Conservation (phyloP, 2,329 filamentous ascomycete species). For the Alternaria hordeiaustralica region DNA sequence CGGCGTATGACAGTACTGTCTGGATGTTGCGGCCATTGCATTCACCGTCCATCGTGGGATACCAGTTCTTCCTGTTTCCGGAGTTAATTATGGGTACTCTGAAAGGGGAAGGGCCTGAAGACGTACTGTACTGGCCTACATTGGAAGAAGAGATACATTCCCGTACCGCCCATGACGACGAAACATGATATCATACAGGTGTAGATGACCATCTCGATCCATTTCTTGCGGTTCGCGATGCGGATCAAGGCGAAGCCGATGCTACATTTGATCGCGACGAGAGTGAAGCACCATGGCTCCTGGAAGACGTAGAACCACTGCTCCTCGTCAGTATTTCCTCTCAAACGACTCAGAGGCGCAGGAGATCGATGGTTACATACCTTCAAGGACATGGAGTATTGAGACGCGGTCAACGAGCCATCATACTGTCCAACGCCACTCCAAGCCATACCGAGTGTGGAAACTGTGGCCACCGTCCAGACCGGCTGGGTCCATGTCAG, state of each 20-base stretch:
- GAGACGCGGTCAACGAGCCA: neutral
- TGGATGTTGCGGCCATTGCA: conserved; percentile 6
- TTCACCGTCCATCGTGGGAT: neutral
- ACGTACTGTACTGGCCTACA: conserved; percentile 7
- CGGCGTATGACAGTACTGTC: conserved; percentile 8
- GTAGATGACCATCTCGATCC: conserved; percentile 12
- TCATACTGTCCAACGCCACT: conserved; percentile 8
- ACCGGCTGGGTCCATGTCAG: conserved; percentile 2
- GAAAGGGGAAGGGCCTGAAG: no score
- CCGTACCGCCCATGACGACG: conserved; percentile 9
- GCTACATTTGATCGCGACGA: conserved; percentile 10
- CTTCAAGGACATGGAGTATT: conserved; percentile 5
- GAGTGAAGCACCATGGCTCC: conserved; percentile 13
- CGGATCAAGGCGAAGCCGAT: conserved; percentile 11
- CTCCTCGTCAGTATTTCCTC: neutral
- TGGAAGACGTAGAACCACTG: conserved; percentile 15
- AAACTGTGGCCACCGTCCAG: conserved; percentile 7
- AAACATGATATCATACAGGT: conserved; percentile 1
- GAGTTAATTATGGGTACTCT: neutral
- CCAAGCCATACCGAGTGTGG: conserved; percentile 9
- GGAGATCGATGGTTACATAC: neutral
- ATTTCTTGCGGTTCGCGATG: conserved; percentile 9
- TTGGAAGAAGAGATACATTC: conserved; percentile 10
- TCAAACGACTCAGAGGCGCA: neutral
- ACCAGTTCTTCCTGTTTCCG: conserved; percentile 3